phyloP scores from a whole-genome alignment of 2,329 filamentous ascomycete genomes.

The Exophiala sp. region DNA sequence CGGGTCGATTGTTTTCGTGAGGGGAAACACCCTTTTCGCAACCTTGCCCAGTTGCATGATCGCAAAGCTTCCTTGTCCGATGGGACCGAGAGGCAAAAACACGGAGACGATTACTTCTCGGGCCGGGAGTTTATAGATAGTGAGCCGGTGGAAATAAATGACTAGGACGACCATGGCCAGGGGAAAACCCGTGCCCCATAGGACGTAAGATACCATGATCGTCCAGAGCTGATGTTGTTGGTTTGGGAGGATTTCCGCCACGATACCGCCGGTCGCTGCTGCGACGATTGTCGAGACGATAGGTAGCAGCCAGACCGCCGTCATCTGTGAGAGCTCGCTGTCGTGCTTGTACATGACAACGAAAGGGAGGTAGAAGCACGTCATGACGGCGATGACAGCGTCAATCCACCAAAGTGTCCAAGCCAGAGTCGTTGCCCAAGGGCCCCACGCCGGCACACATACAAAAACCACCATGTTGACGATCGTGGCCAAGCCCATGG shows the following conservation, averaged over 20 bases:
- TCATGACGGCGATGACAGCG: slow-evolving; percentile 51
- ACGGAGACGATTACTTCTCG: slow-evolving; percentile 65
- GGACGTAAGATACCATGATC: slow-evolving; percentile 60
- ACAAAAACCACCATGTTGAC: slow-evolving; percentile 62
- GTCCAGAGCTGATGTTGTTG: slow-evolving; percentile 58
- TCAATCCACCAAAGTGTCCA: slow-evolving; percentile 60
- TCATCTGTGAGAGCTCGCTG: slow-evolving; percentile 55
- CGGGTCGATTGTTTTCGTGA: slow-evolving; percentile 33
- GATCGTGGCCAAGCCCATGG: slow-evolving; percentile 66
- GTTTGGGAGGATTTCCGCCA: slow-evolving; percentile 55
- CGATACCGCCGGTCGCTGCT: slow-evolving; percentile 59
- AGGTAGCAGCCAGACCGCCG: slow-evolving; percentile 64
- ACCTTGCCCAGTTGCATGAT: slow-evolving; percentile 51
- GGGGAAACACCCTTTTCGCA: slow-evolving; percentile 36
- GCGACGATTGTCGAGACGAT: slow-evolving; percentile 67
- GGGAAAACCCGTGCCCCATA: slow-evolving; percentile 59
- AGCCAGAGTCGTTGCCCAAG: slow-evolving; percentile 51
- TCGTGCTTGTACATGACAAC: slow-evolving; percentile 32
- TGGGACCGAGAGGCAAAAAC: slow-evolving; percentile 64
- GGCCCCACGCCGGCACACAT: slow-evolving; percentile 58
- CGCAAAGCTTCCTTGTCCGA: slow-evolving; percentile 63
- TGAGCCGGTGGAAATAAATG: slow-evolving; percentile 67
- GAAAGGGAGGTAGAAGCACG: slow-evolving; percentile 45
- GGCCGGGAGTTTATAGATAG: slow-evolving; percentile 64
- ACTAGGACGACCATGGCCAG: slow-evolving; percentile 62